phyloP scores from a whole-genome alignment of 2,329 filamentous ascomycete genomes.

The Cladosporium sphaerospermum region DNA sequence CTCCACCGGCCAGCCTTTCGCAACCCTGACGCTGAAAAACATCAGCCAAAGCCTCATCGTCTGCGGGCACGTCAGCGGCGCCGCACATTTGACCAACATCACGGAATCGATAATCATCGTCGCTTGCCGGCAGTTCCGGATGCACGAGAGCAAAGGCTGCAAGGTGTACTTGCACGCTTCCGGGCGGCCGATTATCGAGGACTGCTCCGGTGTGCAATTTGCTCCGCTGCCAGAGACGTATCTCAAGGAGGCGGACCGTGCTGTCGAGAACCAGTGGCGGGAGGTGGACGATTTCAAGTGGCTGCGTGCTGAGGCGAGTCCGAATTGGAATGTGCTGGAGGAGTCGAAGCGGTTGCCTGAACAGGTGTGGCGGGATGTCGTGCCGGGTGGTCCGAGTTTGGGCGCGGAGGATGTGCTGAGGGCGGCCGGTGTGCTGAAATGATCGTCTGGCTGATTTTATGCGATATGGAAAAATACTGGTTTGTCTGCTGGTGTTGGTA shows the following conservation, averaged over 20 bases:
- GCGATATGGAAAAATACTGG: neutral
- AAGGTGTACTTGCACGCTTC: conserved; percentile 76
- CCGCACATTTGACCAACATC: conserved; percentile 75
- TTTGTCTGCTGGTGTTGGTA: neutral
- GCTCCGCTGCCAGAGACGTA: conserved; percentile 65
- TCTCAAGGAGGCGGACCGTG: conserved; percentile 25
- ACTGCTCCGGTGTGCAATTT: conserved; percentile 73
- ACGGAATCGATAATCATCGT: conserved; percentile 70
- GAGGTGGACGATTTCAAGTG: conserved; percentile 97
- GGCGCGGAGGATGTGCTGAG: conserved; percentile 61
- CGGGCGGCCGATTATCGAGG: conserved; percentile 89
- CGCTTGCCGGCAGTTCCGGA: conserved; percentile 77
- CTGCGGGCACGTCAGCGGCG: conserved; percentile 69
- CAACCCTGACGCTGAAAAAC: conserved; percentile 62
- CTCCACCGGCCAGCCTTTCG: conserved; percentile 56
- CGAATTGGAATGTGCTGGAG: conserved; percentile 74
- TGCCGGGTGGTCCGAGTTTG: conserved; percentile 57
- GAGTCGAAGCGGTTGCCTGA: conserved; percentile 46
- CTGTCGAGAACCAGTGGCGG: conserved; percentile 65
- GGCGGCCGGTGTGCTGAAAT: conserved; percentile 20
- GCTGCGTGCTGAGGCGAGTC: conserved; percentile 78
- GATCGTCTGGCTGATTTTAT: neutral
- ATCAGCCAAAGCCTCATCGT: conserved; percentile 67
- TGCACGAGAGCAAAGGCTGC: conserved; percentile 79
- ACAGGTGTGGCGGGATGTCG: conserved; percentile 61